Evolutionary conservation across 2,329 filamentous ascomycete genomes (phyloP).

Genomic region (Microascus cirrosus): DNA sequence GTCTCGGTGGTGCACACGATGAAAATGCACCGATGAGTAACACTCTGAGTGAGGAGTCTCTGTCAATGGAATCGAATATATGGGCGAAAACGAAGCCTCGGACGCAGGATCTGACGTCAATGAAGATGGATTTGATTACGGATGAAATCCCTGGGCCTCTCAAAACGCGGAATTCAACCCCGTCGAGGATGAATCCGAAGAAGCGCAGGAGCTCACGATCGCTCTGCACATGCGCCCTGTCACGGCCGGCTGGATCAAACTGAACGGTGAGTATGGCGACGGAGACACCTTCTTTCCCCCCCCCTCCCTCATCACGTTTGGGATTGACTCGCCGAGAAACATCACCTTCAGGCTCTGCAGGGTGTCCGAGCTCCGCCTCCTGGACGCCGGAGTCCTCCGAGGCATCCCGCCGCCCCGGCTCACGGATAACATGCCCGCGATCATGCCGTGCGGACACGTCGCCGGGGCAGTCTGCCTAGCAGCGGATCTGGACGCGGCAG

Average conservation of each 20-base stretch:
- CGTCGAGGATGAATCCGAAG: too few relatives aligned
- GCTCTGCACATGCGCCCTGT: not conserved
- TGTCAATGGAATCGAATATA: too few relatives aligned
- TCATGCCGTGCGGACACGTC: constrained; percentile 24
- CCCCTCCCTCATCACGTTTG: constrained; percentile 17
- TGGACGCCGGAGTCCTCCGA: constrained; percentile 1
- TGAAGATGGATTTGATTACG: too few relatives aligned
- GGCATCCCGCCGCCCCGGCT: not conserved
- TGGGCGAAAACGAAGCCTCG: too few relatives aligned
- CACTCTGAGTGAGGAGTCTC: too few relatives aligned
- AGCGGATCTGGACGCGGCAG: constrained; percentile 12
- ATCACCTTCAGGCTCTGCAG: constrained; percentile 16
- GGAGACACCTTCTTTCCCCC: constrained; percentile 13
- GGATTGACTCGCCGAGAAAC: constrained; percentile 12
- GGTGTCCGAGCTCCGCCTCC: constrained; percentile 10
- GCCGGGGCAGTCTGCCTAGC: constrained; percentile 17
- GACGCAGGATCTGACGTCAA: too few relatives aligned
- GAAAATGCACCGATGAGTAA: too few relatives aligned
- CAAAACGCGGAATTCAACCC: too few relatives aligned
- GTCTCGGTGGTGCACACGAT: too few relatives aligned
- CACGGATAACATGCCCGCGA: constrained; percentile 11
- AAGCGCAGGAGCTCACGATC: not conserved
- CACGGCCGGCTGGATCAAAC: not conserved
- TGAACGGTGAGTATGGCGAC: constrained; percentile 4
- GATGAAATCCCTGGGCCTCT: too few relatives aligned